Base-by-base conservation (phyloP, 495 filamentous ascomycete genomes). In the Neurospora sp. region DNA sequence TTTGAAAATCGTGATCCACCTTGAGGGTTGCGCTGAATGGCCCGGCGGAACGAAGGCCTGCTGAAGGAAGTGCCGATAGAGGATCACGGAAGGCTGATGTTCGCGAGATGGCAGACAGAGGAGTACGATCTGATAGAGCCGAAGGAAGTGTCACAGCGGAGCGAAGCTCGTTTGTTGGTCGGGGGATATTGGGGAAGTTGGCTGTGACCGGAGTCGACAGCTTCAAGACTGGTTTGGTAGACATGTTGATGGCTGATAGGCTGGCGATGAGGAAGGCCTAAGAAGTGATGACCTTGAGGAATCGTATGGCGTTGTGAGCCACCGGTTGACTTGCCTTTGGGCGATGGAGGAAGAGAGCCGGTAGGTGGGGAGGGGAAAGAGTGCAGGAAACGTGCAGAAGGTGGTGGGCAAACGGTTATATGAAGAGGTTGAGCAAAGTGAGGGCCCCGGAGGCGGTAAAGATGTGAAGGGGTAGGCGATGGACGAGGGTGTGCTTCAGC, bases 161-260 rank as follows among this genome's bases (percentile, higher is more conserved):
- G 69, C 87, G 82, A 12, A 81, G 76, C 40, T 81, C 83, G 27
- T 82, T 80, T 69, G 85, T 75, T 71, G 85, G 80, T 59, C 87
- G 87, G 20, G 95, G 84, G 80, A 95, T 92, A 17, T 92, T 93
- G 27, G 93, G 93, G 76, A 95, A 93, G 71, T 90, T 91, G 70
- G 88, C 87, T 69, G 89, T 91, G 78, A 89, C 85, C 38, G 93
- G 93, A 42, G 93, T 97, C 81, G 92, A 87, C 75, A 93, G 87
- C 78, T 88, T 85, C 70, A 94, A 87, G 72, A 87, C 84, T 73
- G 90, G 91, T 80, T 92, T 93, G 73, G 81, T 75, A 77, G 89
- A 84, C 83, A 85, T 83, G 85, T 81, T 89, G 76, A 78, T 80
- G 80, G 73, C 76, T 70, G 73, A 35, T 65, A 65, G 71, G 68